These are phyloP conservation scores for Solanum appendiculatum DNA, from an alignment of 257 asterid species.

Conservation along the genomic window DNA sequence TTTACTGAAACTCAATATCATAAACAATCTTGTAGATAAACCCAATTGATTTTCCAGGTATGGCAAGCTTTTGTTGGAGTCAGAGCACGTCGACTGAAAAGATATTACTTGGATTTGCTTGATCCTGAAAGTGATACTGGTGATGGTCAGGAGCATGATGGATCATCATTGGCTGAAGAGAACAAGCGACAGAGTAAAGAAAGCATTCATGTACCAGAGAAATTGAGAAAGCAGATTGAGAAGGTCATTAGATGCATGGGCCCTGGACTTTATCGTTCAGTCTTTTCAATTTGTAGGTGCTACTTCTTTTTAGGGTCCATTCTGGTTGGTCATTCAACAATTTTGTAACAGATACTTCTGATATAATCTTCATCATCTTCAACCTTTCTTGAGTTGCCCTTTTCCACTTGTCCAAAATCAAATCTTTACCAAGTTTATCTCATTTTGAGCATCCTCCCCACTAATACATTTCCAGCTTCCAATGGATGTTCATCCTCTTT, in stretches of 20 bases:
- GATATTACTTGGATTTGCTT: slow-evolving; percentile 72
- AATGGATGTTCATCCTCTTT: background rate
- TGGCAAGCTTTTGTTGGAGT: slow-evolving; percentile 98
- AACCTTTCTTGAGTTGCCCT: background rate
- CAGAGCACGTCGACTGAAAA: slow-evolving; percentile 62
- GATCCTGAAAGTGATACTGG: slow-evolving; percentile 31
- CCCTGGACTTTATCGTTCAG: slow-evolving; percentile 85
- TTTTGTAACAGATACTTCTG: slow-evolving; percentile 12
- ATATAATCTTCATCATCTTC: slow-evolving; percentile 10
- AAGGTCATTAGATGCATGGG: slow-evolving; percentile 99
- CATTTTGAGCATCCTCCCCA: background rate
- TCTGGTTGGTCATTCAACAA: slow-evolving; percentile 44
- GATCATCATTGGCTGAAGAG: slow-evolving; percentile 18
- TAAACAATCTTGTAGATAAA: background rate
- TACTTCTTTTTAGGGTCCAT: slow-evolving; percentile 84
- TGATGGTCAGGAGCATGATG: slow-evolving; percentile 27
- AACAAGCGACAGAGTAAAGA: slow-evolving; percentile 13
- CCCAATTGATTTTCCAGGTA: slow-evolving; percentile 49
- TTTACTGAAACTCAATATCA: background rate
- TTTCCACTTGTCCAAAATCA: background rate
- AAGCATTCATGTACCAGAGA: slow-evolving; percentile 50
- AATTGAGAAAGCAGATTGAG: slow-evolving; percentile 94
- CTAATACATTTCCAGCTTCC: background rate
- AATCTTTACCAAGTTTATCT: background rate
- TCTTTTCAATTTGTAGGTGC: slow-evolving; percentile 90